Base-by-base conservation (phyloP, 1,284 basidiomycete species). In the Ganoderma boninense region DNA sequence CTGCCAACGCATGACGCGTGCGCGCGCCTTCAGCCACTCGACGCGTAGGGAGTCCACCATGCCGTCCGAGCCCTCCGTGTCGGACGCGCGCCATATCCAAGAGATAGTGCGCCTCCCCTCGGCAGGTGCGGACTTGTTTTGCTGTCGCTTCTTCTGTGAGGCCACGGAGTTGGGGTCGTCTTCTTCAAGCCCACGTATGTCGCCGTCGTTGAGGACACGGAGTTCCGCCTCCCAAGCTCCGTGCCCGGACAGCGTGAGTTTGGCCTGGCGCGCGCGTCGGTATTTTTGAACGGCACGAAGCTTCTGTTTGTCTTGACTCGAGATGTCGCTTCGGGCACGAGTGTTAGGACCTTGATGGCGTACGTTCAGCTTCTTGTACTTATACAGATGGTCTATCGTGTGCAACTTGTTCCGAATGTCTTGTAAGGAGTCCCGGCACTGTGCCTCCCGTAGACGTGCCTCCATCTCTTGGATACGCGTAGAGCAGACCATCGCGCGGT, bases 351-450 rank as follows among this genome's bases (percentile, higher is more conserved):
- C 49, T 18, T 54, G 49, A 18, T 54, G 49, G 23, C 49, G 49
- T 10, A 54, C 49, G 20, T 54, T 5, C 6, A 20, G 49, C 49
- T 54, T 20, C 49, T 54, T 54, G 49, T 76, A 78, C 20, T 74
- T 74, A 75, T 74, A 69, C 65, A 79, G 43, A 59, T 76, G 57
- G 60, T 73, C 32, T 65, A 71, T 54, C 67, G 77, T 76, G 23
- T 75, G 77, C 1, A 84, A 74, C 2, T 78, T 73, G 20, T 72
- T 71, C 1, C 80, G 77, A 13, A 82, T 63, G 8, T 78, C 69
- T 5, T 78, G 74, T 0, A 83, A 74, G 0, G 71, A 52, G 7
- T 76, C 77, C 4, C 72, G 66, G 2, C 77, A 78, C 62, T 82
- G 79, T 0, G 77, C 79, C 32, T 73, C 74, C 0, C 80, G 77